phyloP scores from a whole-genome alignment of 805 yeast genomes.

The Yarrowia divulgata region DNA sequence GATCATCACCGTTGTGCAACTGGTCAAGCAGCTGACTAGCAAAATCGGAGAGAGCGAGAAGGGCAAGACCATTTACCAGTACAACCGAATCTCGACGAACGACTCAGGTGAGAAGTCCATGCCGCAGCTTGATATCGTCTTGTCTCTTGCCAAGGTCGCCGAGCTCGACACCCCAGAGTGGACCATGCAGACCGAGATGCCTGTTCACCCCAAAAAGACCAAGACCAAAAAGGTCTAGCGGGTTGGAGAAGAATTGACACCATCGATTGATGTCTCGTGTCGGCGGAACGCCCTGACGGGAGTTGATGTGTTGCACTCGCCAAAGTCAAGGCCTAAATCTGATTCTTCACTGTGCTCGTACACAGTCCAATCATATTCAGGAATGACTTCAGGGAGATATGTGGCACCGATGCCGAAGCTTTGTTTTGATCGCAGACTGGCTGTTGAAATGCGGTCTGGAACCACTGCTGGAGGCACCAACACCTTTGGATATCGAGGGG shows the following conservation, averaged over 20 bases:
- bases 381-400: constrained; percentile 8
- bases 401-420: neutral
- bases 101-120: neutral
- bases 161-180: constrained; percentile 15
- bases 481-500: constrained; percentile 13
- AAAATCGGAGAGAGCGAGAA: constrained; percentile 6
- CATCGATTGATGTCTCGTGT: neutral
- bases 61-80: constrained; percentile 41
- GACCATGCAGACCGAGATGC: constrained; percentile 24
- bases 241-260: neutral
- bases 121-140: constrained; percentile 21
- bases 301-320: constrained; percentile 2
- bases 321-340: constrained; percentile 1
- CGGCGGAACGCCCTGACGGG: constrained; percentile 2
- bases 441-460: neutral
- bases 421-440: neutral
- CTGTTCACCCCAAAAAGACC: constrained; percentile 5
- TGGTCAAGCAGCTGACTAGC: constrained; percentile 41
- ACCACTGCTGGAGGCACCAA: neutral
- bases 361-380: constrained; percentile 14
- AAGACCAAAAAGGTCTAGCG: constrained; percentile 10
- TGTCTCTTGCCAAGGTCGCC: constrained; percentile 39
- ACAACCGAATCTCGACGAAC: constrained; percentile 40
- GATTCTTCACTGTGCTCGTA: constrained; percentile 6
- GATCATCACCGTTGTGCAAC: constrained; percentile 44